A percentile compares a stretch with the other conserved stretches of the same genome.
phyloP scores from a whole-genome alignment of 768 basidiomycete genomes.

The Kwoniella dejecticola region DNA sequence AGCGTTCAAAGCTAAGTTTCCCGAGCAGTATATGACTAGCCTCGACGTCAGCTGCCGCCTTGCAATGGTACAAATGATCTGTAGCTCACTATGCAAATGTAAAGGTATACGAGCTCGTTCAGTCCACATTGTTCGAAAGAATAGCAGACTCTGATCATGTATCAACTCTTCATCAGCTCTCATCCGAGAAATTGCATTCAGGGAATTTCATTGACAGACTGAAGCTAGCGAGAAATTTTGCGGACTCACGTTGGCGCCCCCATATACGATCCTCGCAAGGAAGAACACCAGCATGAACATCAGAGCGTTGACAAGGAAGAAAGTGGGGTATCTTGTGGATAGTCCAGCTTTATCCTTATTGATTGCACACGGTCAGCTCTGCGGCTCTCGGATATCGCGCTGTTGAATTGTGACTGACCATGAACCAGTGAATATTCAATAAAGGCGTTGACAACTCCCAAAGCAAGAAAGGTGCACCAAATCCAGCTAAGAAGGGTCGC shows the following conservation, averaged over 20 bases:
- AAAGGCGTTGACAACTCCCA: constrained; percentile 88
- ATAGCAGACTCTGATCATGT: constrained; percentile 64
- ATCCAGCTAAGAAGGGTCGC: constrained; percentile 76
- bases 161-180: too few species aligned
- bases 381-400: background rate
- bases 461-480: constrained; percentile 71
- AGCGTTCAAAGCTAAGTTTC: constrained; percentile 68
- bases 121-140: constrained; percentile 64
- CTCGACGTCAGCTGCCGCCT: background rate
- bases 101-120: constrained; percentile 64
- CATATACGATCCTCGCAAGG: constrained; percentile 70
- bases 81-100: constrained; percentile 31
- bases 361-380: background rate
- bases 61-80: too few species aligned
- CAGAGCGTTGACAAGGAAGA: constrained; percentile 73
- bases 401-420: too few species aligned
- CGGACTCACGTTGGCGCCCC: constrained; percentile 58
- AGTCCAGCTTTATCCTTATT: constrained; percentile 56
- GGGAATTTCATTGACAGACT: too few species aligned
- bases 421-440: constrained; percentile 82
- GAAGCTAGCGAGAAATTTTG: too few species aligned
- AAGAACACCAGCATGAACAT: constrained; percentile 70
- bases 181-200: too few species aligned
- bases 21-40: constrained; percentile 62
- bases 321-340: constrained; percentile 69